These are phyloP conservation scores for Juglanconis sp. DNA, from an alignment of 2,329 filamentous ascomycete genomes.

Conservation along the genomic window DNA sequence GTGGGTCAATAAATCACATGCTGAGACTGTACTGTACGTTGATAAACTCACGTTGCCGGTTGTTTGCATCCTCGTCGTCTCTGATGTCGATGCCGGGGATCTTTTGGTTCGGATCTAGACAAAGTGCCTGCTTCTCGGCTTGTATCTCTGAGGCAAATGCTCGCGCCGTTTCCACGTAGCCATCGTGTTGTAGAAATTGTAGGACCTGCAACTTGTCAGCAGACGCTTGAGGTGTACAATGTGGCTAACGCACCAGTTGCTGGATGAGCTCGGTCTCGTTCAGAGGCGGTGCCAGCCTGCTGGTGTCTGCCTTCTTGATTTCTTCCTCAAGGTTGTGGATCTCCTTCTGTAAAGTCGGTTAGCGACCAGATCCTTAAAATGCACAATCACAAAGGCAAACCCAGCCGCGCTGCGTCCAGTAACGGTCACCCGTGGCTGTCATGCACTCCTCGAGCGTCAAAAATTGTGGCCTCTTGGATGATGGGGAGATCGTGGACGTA, in stretches of 20 bases:
- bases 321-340: constrained; percentile 55
- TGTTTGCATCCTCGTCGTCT: constrained; percentile 82
- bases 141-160: constrained; percentile 83
- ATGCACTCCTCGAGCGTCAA: not conserved
- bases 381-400: constrained; percentile 16
- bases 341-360: constrained; percentile 48
- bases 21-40: not conserved
- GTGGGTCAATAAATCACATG: not conserved
- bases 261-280: constrained; percentile 79
- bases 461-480: not conserved
- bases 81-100: constrained; percentile 62
- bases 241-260: constrained; percentile 56
- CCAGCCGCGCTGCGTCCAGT: constrained; percentile 17
- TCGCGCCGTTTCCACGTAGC: constrained; percentile 87
- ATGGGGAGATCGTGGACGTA: not conserved
- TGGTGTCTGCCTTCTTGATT: constrained; percentile 56
- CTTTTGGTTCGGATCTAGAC: constrained; percentile 50
- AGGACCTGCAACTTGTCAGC: constrained; percentile 45
- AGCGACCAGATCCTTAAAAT: not conserved
- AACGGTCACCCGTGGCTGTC: constrained; percentile 6
- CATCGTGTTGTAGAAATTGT: constrained; percentile 91
- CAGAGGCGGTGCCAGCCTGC: constrained; percentile 58
- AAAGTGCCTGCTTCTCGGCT: constrained; percentile 68
- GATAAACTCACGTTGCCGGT: constrained; percentile 71
- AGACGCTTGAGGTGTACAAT: not conserved